A percentile compares a stretch with the other conserved stretches of the same genome.
These are phyloP conservation scores for Suhomyces sp. DNA, from an alignment of 805 yeast species.

Conservation along the genomic window DNA sequence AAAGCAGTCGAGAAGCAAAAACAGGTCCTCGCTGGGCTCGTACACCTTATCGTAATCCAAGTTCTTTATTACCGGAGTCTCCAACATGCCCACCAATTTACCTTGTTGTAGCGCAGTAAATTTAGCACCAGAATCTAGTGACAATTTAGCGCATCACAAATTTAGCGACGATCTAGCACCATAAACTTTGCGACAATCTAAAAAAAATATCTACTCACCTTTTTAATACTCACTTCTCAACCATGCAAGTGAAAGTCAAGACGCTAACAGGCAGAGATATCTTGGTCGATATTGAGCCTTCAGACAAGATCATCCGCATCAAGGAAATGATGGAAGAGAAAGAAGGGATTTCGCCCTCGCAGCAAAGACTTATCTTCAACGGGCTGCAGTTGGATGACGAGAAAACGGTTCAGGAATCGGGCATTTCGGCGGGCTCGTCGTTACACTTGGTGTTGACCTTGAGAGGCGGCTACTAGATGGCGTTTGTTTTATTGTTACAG, in stretches of 20 bases:
- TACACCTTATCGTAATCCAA: slow-evolving; percentile 73
- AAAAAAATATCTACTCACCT: background rate
- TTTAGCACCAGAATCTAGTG: background rate
- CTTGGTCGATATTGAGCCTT: slow-evolving; percentile 68
- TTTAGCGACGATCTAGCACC: no score
- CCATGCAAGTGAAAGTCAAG: slow-evolving; percentile 69
- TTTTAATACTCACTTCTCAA: background rate
- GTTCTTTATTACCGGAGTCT: slow-evolving; percentile 64
- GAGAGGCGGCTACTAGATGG: slow-evolving; percentile 69
- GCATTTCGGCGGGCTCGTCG: slow-evolving; percentile 82
- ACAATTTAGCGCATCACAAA: no score
- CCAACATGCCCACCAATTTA: slow-evolving; percentile 45
- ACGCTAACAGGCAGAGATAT: slow-evolving; percentile 83
- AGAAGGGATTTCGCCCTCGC: slow-evolving; percentile 96
- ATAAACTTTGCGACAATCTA: background rate
- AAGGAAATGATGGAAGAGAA: slow-evolving; percentile 93
- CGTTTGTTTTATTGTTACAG: background rate
- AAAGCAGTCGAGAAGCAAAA: slow-evolving; percentile 73
- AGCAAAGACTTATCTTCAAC: slow-evolving; percentile 84
- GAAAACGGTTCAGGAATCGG: slow-evolving; percentile 64
- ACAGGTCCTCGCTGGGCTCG: slow-evolving; percentile 95
- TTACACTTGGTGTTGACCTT: slow-evolving; percentile 88
- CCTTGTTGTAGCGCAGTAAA: background rate
- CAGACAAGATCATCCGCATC: slow-evolving; percentile 66
- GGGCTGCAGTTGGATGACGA: slow-evolving; percentile 94